A percentile compares a stretch with the other conserved stretches of the same genome.
These are phyloP conservation scores for Juncus inflexus DNA, from an alignment of 176 grass and related monocot genomes.

Conservation along the genomic window DNA sequence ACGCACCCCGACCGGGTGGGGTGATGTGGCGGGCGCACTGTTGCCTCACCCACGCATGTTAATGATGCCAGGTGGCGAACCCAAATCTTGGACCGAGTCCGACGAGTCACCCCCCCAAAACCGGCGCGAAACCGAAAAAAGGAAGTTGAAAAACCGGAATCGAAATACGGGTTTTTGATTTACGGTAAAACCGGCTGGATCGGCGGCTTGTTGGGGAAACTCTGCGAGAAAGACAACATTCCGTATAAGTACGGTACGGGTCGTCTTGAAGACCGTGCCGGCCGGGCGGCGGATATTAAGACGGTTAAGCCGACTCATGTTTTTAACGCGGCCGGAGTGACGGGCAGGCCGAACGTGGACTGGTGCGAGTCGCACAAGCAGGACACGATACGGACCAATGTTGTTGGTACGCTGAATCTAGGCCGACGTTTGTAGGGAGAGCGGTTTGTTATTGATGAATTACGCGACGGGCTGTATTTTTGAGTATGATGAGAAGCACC, in stretches of 20 bases:
- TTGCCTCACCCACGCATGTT: slow-evolving; percentile 68
- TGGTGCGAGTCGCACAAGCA: slow-evolving; percentile 75
- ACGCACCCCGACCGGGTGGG: slow-evolving; percentile 69
- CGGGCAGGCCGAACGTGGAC: slow-evolving; percentile 72
- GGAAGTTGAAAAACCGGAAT: slow-evolving; percentile 29
- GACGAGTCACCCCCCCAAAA: slow-evolving; percentile 26
- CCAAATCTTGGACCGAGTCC: no score
- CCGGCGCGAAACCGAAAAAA: background rate
- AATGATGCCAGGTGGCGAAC: slow-evolving; percentile 61
- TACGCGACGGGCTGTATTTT: slow-evolving; percentile 78
- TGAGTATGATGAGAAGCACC: slow-evolving; percentile 52
- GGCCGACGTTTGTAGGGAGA: slow-evolving; percentile 59
- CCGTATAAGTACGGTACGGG: slow-evolving; percentile 64
- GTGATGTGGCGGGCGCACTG: slow-evolving; percentile 59
- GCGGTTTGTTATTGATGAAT: slow-evolving; percentile 63
- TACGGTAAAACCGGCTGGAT: slow-evolving; percentile 77
- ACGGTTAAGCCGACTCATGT: slow-evolving; percentile 72
- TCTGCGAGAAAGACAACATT: no score
- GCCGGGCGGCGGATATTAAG: slow-evolving; percentile 43
- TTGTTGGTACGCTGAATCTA: slow-evolving; percentile 63
- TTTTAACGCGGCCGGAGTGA: slow-evolving; percentile 74
- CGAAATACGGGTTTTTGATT: slow-evolving; percentile 56
- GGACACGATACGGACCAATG: slow-evolving; percentile 69
- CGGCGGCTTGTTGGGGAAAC: no score
- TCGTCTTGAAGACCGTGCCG: slow-evolving; percentile 52